Conservation (phyloP, 805 yeast genomes). For the Metschnikowia kofuensis region DNA sequence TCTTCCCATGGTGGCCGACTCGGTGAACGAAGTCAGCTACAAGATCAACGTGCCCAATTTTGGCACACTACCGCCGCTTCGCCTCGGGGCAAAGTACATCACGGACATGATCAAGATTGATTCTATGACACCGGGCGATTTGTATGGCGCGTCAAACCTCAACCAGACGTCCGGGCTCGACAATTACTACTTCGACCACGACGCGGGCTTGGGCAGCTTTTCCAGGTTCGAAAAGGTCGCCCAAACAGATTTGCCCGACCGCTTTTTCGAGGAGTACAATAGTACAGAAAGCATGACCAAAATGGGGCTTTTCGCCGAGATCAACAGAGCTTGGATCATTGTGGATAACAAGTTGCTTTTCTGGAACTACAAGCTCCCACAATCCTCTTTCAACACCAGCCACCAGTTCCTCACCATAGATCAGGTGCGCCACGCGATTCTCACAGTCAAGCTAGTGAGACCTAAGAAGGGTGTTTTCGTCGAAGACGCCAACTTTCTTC, state of each 20-base stretch:
- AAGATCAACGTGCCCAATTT: constrained; percentile 48
- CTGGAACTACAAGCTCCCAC: constrained; percentile 73
- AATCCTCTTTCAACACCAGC: constrained; percentile 41
- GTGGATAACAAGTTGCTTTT: constrained; percentile 77
- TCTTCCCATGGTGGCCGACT: constrained; percentile 33
- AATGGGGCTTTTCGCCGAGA: constrained; percentile 80
- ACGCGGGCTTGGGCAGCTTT: constrained; percentile 47
- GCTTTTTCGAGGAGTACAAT: constrained; percentile 68
- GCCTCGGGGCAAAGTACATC: constrained; percentile 63
- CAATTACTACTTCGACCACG: constrained; percentile 55
- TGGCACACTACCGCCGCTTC: constrained; percentile 49
- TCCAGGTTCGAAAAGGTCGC: constrained; percentile 76
- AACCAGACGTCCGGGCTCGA: constrained; percentile 52
- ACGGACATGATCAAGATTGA: constrained; percentile 55
- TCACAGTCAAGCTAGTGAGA: constrained; percentile 70
- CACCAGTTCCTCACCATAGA: constrained; percentile 76
- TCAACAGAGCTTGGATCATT: constrained; percentile 82
- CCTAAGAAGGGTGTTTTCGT: constrained; percentile 84
- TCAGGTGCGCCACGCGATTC: constrained; percentile 73
- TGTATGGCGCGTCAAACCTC: constrained; percentile 54
- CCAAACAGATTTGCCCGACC: constrained; percentile 75
- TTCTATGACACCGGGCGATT: constrained; percentile 55
- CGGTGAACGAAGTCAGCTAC: constrained; percentile 40
- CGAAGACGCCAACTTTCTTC: constrained; percentile 65
- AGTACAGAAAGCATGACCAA: constrained; percentile 63